Evolutionary conservation across 2,329 filamentous ascomycete species (phyloP).

Genomic region (Pseudogymnoascus sp.): DNA sequence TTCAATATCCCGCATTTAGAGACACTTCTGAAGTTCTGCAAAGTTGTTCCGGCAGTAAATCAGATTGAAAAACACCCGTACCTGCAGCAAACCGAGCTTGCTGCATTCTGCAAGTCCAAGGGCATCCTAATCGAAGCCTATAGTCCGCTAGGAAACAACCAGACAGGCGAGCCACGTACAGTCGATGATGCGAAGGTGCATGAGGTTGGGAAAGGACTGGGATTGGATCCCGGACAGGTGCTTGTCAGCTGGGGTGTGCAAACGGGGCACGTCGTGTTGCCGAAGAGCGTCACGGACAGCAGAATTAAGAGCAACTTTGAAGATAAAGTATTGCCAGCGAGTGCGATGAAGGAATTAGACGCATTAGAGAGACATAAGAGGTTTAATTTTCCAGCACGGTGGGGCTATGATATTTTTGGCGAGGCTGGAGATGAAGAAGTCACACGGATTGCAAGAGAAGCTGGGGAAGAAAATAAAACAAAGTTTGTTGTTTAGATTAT

Average conservation of each 20-base stretch:
- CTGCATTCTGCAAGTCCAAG: slow-evolving; percentile 37
- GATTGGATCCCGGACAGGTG: slow-evolving; percentile 49
- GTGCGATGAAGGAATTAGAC: slow-evolving; percentile 32
- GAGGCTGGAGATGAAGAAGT: slow-evolving; percentile 34
- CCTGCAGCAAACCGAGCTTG: slow-evolving; percentile 42
- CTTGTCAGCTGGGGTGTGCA: slow-evolving; percentile 51
- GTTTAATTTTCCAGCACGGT: slow-evolving; percentile 36
- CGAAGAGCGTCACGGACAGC: slow-evolving; percentile 53
- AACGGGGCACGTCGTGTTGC: slow-evolving; percentile 52
- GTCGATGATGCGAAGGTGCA: slow-evolving; percentile 53
- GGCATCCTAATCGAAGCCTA: slow-evolving; percentile 38
- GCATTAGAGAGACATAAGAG: slow-evolving; percentile 36
- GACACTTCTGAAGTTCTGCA: slow-evolving; percentile 34
- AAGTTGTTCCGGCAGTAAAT: slow-evolving; percentile 47
- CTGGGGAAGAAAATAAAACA: slow-evolving; percentile 31
- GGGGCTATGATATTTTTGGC: slow-evolving; percentile 40
- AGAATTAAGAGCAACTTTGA: slow-evolving; percentile 57
- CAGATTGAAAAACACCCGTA: slow-evolving; percentile 50
- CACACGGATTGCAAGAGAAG: slow-evolving; percentile 29
- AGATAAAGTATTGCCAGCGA: slow-evolving; percentile 36
- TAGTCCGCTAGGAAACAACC: slow-evolving; percentile 52
- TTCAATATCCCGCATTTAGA: slow-evolving; percentile 39
- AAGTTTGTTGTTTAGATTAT: slow-evolving; percentile 27
- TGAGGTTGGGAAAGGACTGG: slow-evolving; percentile 46
- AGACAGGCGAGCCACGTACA: slow-evolving; percentile 37